Evolutionary conservation across 148 eudicot species (phyloP), one percentile per base, ranked within the genome.

Genomic region (Chenopodium berlandieri): DNA sequence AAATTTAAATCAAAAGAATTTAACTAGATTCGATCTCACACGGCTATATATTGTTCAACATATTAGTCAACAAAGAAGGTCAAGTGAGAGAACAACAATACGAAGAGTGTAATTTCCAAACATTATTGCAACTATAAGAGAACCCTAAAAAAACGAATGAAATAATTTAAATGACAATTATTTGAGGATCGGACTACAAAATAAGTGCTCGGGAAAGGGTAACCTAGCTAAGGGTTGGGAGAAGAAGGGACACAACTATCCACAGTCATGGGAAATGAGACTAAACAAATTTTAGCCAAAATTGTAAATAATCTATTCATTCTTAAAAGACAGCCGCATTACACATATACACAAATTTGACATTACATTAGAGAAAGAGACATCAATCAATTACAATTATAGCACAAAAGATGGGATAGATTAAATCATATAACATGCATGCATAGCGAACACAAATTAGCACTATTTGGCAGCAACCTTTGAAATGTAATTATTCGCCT

Each of bases 351-450:
- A 13, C 8, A 50, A 75, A 9, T 17, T 75, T 75, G 67, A 58
- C 67, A 58, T 58, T 75, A 58, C 67, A 75, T 75, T 75, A 75
- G 34, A 30, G 66, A 75, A 58, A 75, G 48, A 31, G 78, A 75
- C 67, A 58, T 1, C 47, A 75, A 40, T 40, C 7, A 40, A 40
- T 40, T 40, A 40, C 44, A 40, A 58, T 58, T 31, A 58, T 32
- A 56, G 9, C 66, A 62, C 66, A 62, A 62, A 16, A 62, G 23
- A 62, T 62, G 25, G 66, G 66, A 62, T 62, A 23, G 23, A 23
- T 23, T 23, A 17, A 13, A 17, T 58, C 44, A 40, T 6, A 6
- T 40, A 40, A 27, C 7, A 20, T 71, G 74, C 48, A 71, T 37
- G 48, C 71, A 67, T 30, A 67, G 44, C 44, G 6, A 8, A 40